Conservation (phyloP, 78 protist species). For the Reticulomyxa filosa region DNA sequence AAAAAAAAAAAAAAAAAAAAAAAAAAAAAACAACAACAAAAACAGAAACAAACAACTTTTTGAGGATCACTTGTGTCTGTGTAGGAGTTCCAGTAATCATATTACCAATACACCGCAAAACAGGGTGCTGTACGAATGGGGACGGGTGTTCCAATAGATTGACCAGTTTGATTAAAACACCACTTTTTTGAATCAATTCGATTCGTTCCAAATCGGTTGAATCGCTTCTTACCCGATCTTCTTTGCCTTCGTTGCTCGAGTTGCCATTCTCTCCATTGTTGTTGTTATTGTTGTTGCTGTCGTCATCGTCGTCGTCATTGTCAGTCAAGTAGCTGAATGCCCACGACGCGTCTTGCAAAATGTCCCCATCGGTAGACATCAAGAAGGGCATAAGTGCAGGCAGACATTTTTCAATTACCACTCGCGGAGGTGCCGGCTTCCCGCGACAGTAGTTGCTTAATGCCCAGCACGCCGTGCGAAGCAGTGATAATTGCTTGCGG, state of each 20-base stretch:
- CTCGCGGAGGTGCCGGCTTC: slow-evolving; percentile 49
- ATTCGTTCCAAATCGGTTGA: slow-evolving; percentile 39
- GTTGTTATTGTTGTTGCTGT: slow-evolving; percentile 51
- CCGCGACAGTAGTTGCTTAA: slow-evolving; percentile 86
- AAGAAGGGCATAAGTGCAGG: slow-evolving; percentile 34
- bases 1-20: no score
- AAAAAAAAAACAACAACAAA: no score
- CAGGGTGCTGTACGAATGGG: slow-evolving; percentile 66
- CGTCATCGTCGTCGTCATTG: slow-evolving; percentile 45
- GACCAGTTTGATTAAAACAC: no score
- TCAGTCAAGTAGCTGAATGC: slow-evolving; percentile 81
- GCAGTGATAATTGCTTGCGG: slow-evolving; percentile 30
- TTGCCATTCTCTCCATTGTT: no score
- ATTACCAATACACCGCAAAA: slow-evolving; percentile 84
- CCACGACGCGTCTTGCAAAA: slow-evolving; percentile 87
- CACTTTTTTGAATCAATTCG: no score
- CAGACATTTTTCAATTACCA: slow-evolving; percentile 14
- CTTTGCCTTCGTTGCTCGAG: no score
- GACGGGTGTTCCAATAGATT: slow-evolving; percentile 48
- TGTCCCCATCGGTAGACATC: slow-evolving; percentile 51
- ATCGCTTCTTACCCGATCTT: slow-evolving; percentile 55
- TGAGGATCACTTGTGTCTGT: slow-evolving; percentile 82
- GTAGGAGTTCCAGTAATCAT: slow-evolving; percentile 83
- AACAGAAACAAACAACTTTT: slow-evolving; percentile 34
- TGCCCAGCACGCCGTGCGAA: slow-evolving; percentile 91